These are phyloP conservation scores for Monilinia fructigena DNA, from an alignment of 2,329 filamentous ascomycete genomes.

Conservation along the genomic window DNA sequence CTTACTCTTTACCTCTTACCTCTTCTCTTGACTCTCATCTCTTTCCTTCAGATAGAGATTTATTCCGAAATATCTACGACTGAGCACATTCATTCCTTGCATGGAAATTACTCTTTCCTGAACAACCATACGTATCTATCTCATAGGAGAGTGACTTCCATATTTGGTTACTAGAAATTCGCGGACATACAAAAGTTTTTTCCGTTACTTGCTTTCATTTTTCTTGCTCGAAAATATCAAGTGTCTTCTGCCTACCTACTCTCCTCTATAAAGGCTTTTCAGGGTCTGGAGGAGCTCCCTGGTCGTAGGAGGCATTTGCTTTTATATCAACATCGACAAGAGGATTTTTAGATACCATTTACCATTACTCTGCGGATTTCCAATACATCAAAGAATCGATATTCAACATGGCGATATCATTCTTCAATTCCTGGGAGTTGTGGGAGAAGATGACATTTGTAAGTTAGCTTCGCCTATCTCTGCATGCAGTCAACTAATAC, in stretches of 20 bases:
- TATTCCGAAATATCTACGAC: neutral
- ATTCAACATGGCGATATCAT: conserved; percentile 42
- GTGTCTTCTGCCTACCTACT: neutral
- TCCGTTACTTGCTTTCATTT: neutral
- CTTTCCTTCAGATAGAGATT: neutral
- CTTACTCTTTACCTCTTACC: neutral
- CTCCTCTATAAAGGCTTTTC: conserved; percentile 7
- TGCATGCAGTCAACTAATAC: conserved; percentile 18
- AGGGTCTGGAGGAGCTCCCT: conserved; percentile 5
- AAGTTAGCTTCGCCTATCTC: conserved; percentile 43
- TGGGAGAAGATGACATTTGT: conserved; percentile 94
- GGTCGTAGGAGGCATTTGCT: neutral
- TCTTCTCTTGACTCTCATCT: neutral
- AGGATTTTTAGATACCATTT: neutral
- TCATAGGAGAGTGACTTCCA: conserved; percentile 11
- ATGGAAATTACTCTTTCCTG: neutral
- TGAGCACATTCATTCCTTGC: neutral
- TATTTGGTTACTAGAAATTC: neutral
- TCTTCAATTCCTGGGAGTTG: conserved; percentile 70
- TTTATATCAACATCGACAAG: conserved; percentile 7
- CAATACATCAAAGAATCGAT: neutral
- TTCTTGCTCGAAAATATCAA: neutral
- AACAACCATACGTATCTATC: no score
- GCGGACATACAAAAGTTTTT: neutral
- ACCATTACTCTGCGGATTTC: neutral